Evolutionary conservation across 345 rosid genomes (phyloP).

Genomic region (Raphanus raphanistrum): DNA sequence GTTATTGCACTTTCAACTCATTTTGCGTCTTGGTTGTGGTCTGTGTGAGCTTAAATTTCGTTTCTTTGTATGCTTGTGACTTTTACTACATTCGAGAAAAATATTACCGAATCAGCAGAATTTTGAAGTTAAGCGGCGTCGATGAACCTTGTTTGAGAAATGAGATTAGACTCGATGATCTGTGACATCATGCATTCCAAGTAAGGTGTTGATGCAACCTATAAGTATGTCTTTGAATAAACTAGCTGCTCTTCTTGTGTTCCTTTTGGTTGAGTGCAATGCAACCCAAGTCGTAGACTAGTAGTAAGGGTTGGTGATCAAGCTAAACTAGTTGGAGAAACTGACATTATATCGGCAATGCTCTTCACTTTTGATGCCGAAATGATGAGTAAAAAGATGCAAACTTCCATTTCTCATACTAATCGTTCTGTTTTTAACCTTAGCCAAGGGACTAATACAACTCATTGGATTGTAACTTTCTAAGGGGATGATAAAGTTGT

Average conservation of each 20-base stretch:
- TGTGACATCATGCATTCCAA: neutral
- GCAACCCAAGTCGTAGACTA: neutral
- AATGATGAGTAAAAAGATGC: neutral
- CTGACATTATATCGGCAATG: neutral
- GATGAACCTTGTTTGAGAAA: neutral
- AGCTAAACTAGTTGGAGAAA: constrained; percentile 10
- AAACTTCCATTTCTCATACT: neutral
- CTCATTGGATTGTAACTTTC: neutral
- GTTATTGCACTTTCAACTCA: constrained; percentile 22
- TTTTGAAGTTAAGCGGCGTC: neutral
- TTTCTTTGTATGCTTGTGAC: constrained; percentile 10
- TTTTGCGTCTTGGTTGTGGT: neutral
- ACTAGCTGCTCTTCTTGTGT: constrained; percentile 17
- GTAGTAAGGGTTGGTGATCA: neutral
- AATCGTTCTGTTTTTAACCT: neutral
- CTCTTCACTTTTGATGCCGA: neutral
- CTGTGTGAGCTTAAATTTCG: neutral
- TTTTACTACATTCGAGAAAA: neutral
- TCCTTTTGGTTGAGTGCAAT: neutral
- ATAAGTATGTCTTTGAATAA: neutral
- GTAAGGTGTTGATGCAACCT: neutral
- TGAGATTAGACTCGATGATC: neutral
- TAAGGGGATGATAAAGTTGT: neutral
- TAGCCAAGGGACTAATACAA: neutral
- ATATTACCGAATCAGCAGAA: neutral